Evolutionary conservation across 441 rosid genomes (phyloP).

Genomic region (Gossypium laxum): DNA sequence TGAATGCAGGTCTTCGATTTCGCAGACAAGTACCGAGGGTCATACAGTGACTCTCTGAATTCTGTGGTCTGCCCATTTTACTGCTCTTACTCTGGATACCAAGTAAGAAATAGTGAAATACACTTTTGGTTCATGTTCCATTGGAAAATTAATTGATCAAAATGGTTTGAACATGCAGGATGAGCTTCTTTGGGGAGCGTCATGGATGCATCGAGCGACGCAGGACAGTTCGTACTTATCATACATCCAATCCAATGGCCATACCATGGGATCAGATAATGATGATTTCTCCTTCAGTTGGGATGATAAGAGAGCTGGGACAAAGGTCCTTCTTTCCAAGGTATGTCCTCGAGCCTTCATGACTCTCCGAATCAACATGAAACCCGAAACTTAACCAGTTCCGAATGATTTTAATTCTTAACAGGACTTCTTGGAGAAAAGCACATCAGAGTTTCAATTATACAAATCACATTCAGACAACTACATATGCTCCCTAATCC

Average conservation of each 20-base stretch:
- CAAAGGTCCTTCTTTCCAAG: constrained; percentile 67
- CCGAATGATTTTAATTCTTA: not conserved
- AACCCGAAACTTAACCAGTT: not conserved
- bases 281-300: constrained; percentile 69
- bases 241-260: constrained; percentile 57
- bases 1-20: constrained; percentile 42
- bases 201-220: constrained; percentile 82
- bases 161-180: constrained; percentile 33
- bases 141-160: not conserved
- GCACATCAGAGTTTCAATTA: constrained; percentile 27
- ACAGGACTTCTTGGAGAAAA: constrained; percentile 57
- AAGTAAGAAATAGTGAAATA: constrained; percentile 23
- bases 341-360: constrained; percentile 21
- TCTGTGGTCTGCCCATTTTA: constrained; percentile 67
- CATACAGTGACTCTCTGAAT: constrained; percentile 51
- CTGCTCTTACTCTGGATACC: constrained; percentile 67
- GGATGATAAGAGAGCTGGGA: constrained; percentile 74
- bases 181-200: constrained; percentile 88
- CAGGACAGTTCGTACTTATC: constrained; percentile 37
- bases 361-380: not conserved
- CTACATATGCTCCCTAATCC: constrained; percentile 63
- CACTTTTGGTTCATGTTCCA: not conserved
- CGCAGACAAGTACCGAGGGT: constrained; percentile 54
- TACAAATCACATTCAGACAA: constrained; percentile 61
- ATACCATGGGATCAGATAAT: constrained; percentile 45